Conservation (phyloP, 257 asterid species). For the Cordia subcordata region DNA sequence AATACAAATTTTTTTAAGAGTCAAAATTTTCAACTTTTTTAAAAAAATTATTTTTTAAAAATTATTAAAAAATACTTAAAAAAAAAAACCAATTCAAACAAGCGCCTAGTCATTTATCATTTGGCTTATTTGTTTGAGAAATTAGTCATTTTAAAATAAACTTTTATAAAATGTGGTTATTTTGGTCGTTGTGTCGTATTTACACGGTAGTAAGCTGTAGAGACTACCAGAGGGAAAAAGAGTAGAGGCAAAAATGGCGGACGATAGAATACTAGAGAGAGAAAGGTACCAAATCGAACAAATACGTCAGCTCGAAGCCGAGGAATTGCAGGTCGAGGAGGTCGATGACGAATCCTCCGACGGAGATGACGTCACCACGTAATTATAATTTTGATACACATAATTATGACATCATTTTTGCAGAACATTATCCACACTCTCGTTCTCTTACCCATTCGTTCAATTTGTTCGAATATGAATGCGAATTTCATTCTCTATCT, state of each 20-base stretch:
- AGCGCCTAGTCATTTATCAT: too few species aligned
- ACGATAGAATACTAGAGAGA: slow-evolving; percentile 44
- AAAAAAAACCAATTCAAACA: too few species aligned
- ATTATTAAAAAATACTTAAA: too few species aligned
- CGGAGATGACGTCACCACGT: slow-evolving; percentile 18
- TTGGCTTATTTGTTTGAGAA: too few species aligned
- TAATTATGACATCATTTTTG: background rate
- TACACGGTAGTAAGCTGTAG: too few species aligned
- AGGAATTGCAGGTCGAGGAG: slow-evolving; percentile 75
- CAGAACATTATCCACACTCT: too few species aligned
- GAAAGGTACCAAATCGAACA: slow-evolving; percentile 76
- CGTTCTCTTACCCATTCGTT: background rate
- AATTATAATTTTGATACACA: background rate
- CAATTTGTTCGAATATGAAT: background rate
- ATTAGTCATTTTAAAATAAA: too few species aligned
- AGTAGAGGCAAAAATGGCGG: slow-evolving; percentile 29
- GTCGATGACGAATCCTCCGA: slow-evolving; percentile 37
- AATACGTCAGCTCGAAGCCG: slow-evolving; percentile 59
- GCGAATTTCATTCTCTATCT: too few species aligned
- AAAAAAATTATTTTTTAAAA: background rate
- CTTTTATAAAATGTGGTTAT: background rate
- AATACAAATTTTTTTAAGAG: too few species aligned
- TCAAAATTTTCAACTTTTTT: too few species aligned
- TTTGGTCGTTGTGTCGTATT: background rate
- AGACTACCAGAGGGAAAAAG: background rate